Evolutionary conservation across 345 rosid genomes (phyloP).

Genomic region (Gossypium anomalum): DNA sequence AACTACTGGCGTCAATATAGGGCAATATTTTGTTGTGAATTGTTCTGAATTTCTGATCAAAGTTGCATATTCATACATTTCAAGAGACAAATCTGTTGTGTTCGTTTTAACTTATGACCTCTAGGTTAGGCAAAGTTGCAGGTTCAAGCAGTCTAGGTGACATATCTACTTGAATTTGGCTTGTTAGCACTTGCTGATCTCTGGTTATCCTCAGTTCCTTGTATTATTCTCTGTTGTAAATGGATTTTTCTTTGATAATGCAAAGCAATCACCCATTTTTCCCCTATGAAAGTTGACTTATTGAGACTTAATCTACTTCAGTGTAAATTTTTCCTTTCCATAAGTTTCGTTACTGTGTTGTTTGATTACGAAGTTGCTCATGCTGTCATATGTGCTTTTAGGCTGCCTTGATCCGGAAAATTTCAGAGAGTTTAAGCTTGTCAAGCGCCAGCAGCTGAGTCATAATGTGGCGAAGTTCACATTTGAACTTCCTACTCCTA

Average conservation of each 20-base stretch:
- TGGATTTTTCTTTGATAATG: neutral
- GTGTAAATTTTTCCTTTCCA: neutral
- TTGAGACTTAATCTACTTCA: neutral
- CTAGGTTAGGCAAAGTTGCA: neutral
- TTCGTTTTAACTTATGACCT: neutral
- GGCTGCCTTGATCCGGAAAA: constrained; percentile 87
- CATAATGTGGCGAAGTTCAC: constrained; percentile 93
- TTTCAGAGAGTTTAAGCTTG: constrained; percentile 87
- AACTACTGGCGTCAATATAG: neutral
- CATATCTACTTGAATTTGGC: neutral
- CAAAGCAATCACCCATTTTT: neutral
- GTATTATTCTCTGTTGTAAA: neutral
- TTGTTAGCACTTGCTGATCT: neutral
- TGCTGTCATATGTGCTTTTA: constrained; percentile 16
- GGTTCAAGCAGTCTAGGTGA: neutral
- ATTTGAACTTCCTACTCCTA: constrained; percentile 69
- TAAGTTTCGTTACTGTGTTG: neutral
- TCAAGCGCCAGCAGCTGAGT: constrained; percentile 75
- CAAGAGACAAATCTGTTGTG: neutral
- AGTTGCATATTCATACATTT: neutral
- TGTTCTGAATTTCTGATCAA: neutral
- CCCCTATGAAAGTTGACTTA: neutral
- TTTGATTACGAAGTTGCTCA: neutral
- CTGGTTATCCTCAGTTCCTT: neutral
- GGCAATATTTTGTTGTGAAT: neutral